These are phyloP conservation scores for Helicostylum pulchrum DNA, from an alignment of 192 early-diverging fungal species.

Conservation along the genomic window DNA sequence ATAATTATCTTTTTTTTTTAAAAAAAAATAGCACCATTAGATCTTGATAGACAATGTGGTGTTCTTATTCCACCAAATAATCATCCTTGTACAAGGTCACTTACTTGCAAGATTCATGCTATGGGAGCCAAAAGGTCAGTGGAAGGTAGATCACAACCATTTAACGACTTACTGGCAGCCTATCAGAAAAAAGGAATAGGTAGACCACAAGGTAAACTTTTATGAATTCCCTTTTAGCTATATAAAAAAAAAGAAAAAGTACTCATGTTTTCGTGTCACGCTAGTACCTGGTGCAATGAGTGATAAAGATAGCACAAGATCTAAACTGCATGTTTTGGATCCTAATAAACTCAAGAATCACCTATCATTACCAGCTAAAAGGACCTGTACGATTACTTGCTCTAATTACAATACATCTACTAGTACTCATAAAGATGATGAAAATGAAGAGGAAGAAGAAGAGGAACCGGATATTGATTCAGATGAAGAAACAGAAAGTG, in stretches of 20 bases:
- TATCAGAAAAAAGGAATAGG: constrained; percentile 73
- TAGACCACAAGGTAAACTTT: constrained; percentile 53
- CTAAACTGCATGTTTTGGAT: background rate
- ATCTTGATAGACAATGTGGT: constrained; percentile 91
- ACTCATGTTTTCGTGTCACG: background rate
- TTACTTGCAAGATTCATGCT: constrained; percentile 95
- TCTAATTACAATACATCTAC: background rate
- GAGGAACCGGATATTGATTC: constrained; percentile 54
- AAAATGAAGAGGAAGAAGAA: background rate
- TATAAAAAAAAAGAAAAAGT: background rate
- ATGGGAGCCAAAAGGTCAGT: constrained; percentile 86
- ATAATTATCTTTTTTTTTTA: background rate
- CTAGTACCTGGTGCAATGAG: background rate
- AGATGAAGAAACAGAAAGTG: constrained; percentile 70
- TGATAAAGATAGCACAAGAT: background rate
- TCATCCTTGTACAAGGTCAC: constrained; percentile 73
- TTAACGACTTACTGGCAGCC: constrained; percentile 74
- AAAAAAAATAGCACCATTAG: constrained; percentile 61
- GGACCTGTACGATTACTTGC: background rate
- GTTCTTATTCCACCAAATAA: constrained; percentile 59
- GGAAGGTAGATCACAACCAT: constrained; percentile 76
- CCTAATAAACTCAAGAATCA: no score
- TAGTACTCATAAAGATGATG: no score
- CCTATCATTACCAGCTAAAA: no score
- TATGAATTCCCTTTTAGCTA: background rate